Percentiles rank a stretch among this genome's conserved stretches.
Conservation (phyloP, 2,329 filamentous ascomycete species). For the Colletotrichum sp. region DNA sequence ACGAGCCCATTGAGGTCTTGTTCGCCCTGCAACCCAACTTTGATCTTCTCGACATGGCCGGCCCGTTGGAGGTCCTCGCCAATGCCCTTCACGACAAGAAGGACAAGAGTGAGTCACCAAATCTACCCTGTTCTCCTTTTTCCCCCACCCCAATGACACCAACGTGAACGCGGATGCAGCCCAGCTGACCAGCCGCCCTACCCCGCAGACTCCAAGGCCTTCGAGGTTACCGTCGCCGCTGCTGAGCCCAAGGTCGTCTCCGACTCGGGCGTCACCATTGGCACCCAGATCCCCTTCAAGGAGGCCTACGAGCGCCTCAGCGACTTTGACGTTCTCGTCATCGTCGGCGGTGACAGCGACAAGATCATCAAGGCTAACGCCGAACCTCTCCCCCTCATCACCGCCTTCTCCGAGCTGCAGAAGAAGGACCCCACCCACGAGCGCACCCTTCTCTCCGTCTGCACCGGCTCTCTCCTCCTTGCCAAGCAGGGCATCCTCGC, state of each 20-base stretch:
- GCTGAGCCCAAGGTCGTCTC: conserved; percentile 61
- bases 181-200: conserved; percentile 6
- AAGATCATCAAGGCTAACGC: conserved; percentile 69
- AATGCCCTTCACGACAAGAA: conserved; percentile 58
- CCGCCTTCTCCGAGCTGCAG: conserved; percentile 79
- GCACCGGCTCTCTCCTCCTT: conserved; percentile 79
- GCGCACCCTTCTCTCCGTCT: conserved; percentile 81
- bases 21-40: conserved; percentile 66
- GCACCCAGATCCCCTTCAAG: conserved; percentile 78
- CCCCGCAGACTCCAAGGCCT: conserved; percentile 56
- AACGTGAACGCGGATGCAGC: not conserved
- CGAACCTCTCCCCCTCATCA: conserved; percentile 75
- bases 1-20: conserved; percentile 65
- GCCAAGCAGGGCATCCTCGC: conserved; percentile 78
- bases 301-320: conserved; percentile 74
- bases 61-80: conserved; percentile 57
- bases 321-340: conserved; percentile 80
- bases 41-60: conserved; percentile 63
- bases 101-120: conserved; percentile 51
- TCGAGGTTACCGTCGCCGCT: conserved; percentile 61
- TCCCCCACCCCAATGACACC: not conserved
- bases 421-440: conserved; percentile 80
- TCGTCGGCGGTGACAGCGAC: conserved; percentile 74
- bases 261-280: conserved; percentile 70
- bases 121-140: not conserved